Percentiles rank a stretch among this genome's conserved stretches.
phyloP scores from a whole-genome alignment of 164 flowering plant species.

The Sedum album region DNA sequence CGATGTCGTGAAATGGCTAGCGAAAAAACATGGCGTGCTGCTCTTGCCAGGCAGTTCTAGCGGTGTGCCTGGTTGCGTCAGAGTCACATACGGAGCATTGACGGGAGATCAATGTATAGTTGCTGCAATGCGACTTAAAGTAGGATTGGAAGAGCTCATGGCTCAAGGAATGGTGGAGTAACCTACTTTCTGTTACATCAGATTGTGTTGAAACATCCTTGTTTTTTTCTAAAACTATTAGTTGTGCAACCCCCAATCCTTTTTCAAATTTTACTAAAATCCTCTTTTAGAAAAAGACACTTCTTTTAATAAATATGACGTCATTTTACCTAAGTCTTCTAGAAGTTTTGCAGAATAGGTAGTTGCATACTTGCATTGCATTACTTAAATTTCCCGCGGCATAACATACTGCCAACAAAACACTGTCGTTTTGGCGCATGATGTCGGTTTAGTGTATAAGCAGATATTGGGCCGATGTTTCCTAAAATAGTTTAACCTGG shows the following conservation, averaged over 20 bases:
- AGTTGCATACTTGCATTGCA: too few species aligned
- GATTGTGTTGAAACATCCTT: too few species aligned
- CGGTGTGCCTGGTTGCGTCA: constrained; percentile 73
- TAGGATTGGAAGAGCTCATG: constrained; percentile 74
- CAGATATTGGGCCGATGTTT: background rate
- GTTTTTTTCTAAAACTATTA: too few species aligned
- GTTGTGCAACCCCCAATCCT: too few species aligned
- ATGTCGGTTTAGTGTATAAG: background rate
- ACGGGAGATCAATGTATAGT: constrained; percentile 44
- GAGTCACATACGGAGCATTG: constrained; percentile 86
- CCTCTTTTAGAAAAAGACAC: too few species aligned
- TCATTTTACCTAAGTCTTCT: too few species aligned
- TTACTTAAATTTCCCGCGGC: too few species aligned
- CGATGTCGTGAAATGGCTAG: constrained; percentile 80
- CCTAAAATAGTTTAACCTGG: background rate
- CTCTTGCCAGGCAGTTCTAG: constrained; percentile 77
- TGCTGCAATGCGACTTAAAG: constrained; percentile 65
- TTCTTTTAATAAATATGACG: too few species aligned
- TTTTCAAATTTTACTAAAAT: too few species aligned
- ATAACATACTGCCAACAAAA: too few species aligned
- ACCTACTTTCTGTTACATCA: too few species aligned
- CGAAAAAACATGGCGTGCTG: constrained; percentile 53
- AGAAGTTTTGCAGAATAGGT: too few species aligned
- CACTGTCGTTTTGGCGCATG: background rate
- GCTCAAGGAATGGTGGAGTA: constrained; percentile 59